Base-by-base conservation (phyloP, 176 grass and related monocot species). In the Tillandsia fasciculata region DNA sequence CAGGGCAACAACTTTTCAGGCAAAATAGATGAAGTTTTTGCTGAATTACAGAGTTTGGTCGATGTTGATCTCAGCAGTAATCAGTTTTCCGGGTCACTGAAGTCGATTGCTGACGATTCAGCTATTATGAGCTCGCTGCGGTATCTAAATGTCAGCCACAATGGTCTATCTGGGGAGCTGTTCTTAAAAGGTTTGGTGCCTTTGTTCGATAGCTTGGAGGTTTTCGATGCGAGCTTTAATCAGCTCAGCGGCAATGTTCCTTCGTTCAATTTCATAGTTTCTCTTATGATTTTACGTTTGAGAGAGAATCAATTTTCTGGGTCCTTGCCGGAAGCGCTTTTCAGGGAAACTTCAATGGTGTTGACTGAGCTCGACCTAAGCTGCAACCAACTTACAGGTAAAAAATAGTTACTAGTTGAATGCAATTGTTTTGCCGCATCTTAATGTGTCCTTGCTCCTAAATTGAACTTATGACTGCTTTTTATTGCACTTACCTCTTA, bases 151-250 rank as follows among this genome's bases (percentile, higher is more conserved):
- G 75, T 91, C 63, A 96, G 92, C 77, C 79, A 84, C 65, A 96
- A 96, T 73, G 12, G 69, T 77, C 67, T 96, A 50, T 83, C 88
- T 48, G 93, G 89, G 14, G 48, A 83, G 78, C 65, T 96, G 9
- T 92, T 96, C 81, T 86, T 70, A 49, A 82, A 80, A 76, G 86
- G 81, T 69, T 86, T 76, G 0, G 82, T 89, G 70, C 83, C 89
- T 48, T 50, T 88, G 61, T 92, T 96, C 17, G 93, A 91, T 68
- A 82, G 71, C 29, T 79, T 96, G 20, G 79, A 96, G 83, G 83
- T 96, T 51, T 92, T 96, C 52, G 93, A 96, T 74, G 84, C 81
- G n/a, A 96, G 93, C 74, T 90, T 78, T 51, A 96, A 96, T 77
- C 77, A 50, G 70, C 75, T 96, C n/a, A 81, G 2, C 17, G 86